Conservation (phyloP, 1,139 yeast species). For the Hemisphaericaspora lyxosophila region DNA sequence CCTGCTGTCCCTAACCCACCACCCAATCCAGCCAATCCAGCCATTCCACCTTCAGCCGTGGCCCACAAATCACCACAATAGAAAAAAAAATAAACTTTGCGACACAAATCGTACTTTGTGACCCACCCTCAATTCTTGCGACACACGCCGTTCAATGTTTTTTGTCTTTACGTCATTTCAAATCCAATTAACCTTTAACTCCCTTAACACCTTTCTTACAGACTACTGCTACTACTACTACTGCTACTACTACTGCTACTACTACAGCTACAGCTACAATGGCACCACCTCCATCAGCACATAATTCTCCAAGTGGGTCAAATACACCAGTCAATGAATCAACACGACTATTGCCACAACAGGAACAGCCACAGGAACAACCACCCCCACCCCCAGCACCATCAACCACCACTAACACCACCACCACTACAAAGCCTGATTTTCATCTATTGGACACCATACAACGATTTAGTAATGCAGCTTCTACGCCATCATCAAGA, state of each 20-base stretch:
- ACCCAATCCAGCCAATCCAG: too few relatives aligned
- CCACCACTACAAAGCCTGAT: background rate
- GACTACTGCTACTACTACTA: background rate
- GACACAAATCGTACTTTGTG: background rate
- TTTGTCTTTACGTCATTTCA: background rate
- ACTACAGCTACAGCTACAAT: background rate
- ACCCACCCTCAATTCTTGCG: background rate
- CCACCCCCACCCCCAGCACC: background rate
- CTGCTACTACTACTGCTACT: background rate
- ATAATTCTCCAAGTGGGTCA: background rate
- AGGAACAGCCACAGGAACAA: background rate
- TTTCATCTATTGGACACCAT: conserved; percentile 5
- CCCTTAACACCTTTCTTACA: conserved; percentile 16
- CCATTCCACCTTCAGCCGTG: too few relatives aligned
- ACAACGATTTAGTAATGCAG: conserved; percentile 11
- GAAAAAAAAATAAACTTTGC: background rate
- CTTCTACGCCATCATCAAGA: background rate
- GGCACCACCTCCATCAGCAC: conserved; percentile 6
- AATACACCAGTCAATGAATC: background rate
- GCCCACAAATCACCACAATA: too few relatives aligned
- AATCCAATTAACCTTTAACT: too few relatives aligned
- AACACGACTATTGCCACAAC: conserved; percentile 1
- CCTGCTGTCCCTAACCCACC: too few relatives aligned
- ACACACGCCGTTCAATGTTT: too few relatives aligned
- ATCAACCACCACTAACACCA: too few relatives aligned